Evolutionary conservation across 1,139 yeast genomes (phyloP).

Genomic region (Yamadazyma aaseri): DNA sequence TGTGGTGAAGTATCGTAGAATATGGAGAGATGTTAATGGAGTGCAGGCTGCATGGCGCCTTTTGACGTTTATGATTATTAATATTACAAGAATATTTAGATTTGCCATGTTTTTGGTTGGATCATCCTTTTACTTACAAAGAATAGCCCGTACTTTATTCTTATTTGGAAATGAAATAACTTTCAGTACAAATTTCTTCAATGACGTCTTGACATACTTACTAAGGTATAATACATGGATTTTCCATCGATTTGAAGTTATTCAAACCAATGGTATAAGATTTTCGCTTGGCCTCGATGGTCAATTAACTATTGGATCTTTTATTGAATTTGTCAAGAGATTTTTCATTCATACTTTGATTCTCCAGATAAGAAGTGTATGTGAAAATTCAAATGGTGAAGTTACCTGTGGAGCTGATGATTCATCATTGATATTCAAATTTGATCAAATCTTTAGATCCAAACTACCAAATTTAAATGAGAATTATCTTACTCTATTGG

Average conservation of each 20-base stretch:
- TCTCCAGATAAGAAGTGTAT: conserved; percentile 4
- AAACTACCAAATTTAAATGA: conserved; percentile 3
- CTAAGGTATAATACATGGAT: conserved; percentile 18
- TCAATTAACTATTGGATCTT: too few species aligned
- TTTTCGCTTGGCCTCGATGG: conserved; percentile 5
- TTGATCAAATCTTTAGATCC: conserved; percentile 21
- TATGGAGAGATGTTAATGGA: conserved; percentile 22
- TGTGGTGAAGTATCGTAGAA: conserved; percentile 22
- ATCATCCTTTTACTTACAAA: conserved; percentile 15
- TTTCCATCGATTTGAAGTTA: conserved; percentile 5
- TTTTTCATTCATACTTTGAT: conserved; percentile 5
- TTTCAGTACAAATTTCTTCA: conserved; percentile 28
- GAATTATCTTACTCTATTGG: conserved; percentile 8
- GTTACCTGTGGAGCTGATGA: conserved; percentile 11
- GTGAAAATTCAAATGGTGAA: conserved; percentile 1
- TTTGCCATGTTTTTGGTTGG: conserved; percentile 20
- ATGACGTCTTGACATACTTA: conserved; percentile 29
- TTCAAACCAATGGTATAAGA: conserved; percentile 7
- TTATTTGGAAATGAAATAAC: conserved; percentile 31
- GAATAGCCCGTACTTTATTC: conserved; percentile 18
- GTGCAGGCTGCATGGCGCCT: conserved; percentile 2
- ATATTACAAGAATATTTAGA: conserved; percentile 16
- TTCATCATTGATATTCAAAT: conserved; percentile 28
- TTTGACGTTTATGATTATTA: conserved; percentile 5
- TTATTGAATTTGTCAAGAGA: conserved; percentile 4